phyloP scores from a whole-genome alignment of 2,329 filamentous ascomycete species.

The Tolypocladium album region DNA sequence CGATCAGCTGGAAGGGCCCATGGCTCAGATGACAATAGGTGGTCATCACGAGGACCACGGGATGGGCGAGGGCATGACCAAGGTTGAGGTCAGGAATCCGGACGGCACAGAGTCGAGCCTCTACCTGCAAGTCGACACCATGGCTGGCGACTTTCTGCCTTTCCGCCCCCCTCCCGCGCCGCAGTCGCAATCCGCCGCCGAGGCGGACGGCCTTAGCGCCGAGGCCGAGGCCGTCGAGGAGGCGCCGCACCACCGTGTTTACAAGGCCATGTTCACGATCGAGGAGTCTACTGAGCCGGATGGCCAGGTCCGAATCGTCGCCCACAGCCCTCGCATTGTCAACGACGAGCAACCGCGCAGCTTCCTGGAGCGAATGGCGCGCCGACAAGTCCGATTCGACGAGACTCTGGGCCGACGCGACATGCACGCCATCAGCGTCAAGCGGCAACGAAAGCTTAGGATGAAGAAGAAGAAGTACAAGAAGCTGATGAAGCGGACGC shows the following conservation, averaged over 20 bases:
- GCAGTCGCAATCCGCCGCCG: constrained; percentile 38
- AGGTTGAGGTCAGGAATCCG: constrained; percentile 42
- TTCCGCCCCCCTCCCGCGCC: constrained; percentile 82
- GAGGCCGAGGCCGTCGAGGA: constrained; percentile 22
- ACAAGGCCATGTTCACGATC: constrained; percentile 55
- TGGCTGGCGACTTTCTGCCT: constrained; percentile 62
- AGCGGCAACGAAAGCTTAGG: constrained; percentile 84
- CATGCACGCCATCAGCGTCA: constrained; percentile 83
- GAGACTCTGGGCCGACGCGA: constrained; percentile 37
- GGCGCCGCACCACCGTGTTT: constrained; percentile 40
- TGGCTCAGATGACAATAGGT: constrained; percentile 40
- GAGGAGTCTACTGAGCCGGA: constrained; percentile 52
- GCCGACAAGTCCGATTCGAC: constrained; percentile 50
- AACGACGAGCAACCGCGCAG: constrained; percentile 37
- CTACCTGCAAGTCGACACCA: constrained; percentile 56
- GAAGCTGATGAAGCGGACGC: constrained; percentile 92
- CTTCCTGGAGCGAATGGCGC: constrained; percentile 62
- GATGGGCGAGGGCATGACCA: constrained; percentile 34
- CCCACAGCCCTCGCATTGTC: constrained; percentile 48
- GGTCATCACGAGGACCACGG: constrained; percentile 28
- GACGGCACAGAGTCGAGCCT: constrained; percentile 48
- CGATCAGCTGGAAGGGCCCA: constrained; percentile 47
- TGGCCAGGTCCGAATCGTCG: constrained; percentile 49
- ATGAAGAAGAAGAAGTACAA: constrained; percentile 99
- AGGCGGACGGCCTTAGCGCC: constrained; percentile 22